Conservation (phyloP, 352 stramenopile species). For the Globisporangium middletonii region DNA sequence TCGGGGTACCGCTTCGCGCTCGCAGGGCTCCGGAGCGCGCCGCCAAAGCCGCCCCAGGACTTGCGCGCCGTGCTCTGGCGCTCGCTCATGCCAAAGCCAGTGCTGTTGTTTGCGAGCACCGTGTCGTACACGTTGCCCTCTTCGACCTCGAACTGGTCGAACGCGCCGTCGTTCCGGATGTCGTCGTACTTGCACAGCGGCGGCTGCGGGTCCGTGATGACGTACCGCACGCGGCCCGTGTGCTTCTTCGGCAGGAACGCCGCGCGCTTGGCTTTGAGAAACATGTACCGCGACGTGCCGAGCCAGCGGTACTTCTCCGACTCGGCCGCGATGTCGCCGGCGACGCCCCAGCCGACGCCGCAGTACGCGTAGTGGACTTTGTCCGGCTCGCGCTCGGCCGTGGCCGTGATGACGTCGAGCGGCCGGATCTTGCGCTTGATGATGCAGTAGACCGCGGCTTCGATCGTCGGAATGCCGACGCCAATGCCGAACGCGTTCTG, state of each 20-base stretch:
- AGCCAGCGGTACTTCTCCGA: slow-evolving; percentile 66
- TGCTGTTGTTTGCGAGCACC: too few species aligned
- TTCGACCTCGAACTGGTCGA: too few species aligned
- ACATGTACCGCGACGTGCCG: slow-evolving; percentile 61
- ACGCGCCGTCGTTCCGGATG: too few species aligned
- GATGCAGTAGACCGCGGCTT: slow-evolving; percentile 64
- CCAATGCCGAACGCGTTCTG: slow-evolving; percentile 76
- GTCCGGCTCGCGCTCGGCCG: slow-evolving; percentile 29
- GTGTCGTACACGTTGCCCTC: too few species aligned
- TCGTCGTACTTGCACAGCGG: slow-evolving; percentile 56
- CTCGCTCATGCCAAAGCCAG: too few species aligned
- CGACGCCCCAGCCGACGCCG: slow-evolving; percentile 66
- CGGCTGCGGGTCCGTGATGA: slow-evolving; percentile 11
- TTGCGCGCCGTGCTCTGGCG: too few species aligned
- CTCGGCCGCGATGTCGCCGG: slow-evolving; percentile 68
- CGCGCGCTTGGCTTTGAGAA: slow-evolving; percentile 61
- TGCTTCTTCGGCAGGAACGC: slow-evolving; percentile 44
- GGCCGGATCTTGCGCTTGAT: slow-evolving; percentile 80
- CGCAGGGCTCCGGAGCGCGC: too few species aligned
- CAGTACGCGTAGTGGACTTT: slow-evolving; percentile 46
- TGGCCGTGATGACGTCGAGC: slow-evolving; percentile 56
- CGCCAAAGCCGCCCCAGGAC: too few species aligned
- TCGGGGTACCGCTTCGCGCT: too few species aligned
- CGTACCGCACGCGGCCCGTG: background rate
- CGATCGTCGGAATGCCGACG: slow-evolving; percentile 58